Evolutionary conservation across 768 basidiomycete genomes (phyloP), one percentile per base, ranked within the genome.

Genomic region (Cytidiella melzeri): DNA sequence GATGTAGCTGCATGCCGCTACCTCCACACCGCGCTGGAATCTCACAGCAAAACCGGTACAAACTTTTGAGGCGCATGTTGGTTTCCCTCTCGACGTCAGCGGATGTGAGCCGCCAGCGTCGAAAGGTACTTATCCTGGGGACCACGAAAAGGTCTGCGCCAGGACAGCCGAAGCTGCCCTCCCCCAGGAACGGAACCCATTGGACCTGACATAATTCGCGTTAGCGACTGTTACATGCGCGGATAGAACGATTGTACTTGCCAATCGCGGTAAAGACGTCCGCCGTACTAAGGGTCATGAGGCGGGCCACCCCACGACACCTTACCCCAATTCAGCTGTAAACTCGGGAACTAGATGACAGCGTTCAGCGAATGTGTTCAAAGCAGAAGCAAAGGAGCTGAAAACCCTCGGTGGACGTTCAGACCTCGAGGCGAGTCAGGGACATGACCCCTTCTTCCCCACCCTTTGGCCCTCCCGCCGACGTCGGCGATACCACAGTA

Each of bases 91-190:
- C 46, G 20, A 25, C 12, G 26, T 12, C 42, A 43, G 19, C 23
- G 7, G 9, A 25, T 9, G 12, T 20, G n/a, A 25, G 18, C 42
- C 18, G 24, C 23, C 18, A 12, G 13, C 42, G 23, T 15, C 30
- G 46, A 20, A 13, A 39, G 46, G 46, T 47, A 47, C 46, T 47
- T 47, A 47, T 47, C 46, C 37, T 25, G 46, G 37, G 39, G 48
- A 42, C 48, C 27, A 50, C 48, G 41, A n/a, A 45, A 50, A 43
- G 48, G 30, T 50, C 46, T 47, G 37, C 46, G 46, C 46, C 36
- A 47, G 30, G 30, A 34, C 30, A 34, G 30, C 30, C 7, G 43
- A 21, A 43, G 30, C 30, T 34, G 30, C 30, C 30, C 30, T 34
- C 30, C 30, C 30, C 15, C 30, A 34, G 30, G 30, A 34, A 15